These are phyloP conservation scores for Cercophora newfieldiana DNA, from an alignment of 495 filamentous ascomycete species.

Conservation along the genomic window DNA sequence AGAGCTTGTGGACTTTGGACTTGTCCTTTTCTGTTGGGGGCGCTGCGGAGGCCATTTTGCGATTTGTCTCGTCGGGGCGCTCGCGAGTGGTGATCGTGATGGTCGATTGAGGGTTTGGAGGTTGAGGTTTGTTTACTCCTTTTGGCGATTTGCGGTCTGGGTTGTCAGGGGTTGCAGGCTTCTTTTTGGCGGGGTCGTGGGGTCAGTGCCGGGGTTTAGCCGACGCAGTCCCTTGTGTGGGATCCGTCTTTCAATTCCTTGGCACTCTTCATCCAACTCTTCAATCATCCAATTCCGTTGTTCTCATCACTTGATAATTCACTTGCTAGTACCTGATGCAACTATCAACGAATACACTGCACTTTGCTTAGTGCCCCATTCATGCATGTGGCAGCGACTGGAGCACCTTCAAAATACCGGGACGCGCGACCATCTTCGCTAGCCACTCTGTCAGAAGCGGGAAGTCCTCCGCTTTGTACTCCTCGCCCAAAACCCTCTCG, in stretches of 20 bases:
- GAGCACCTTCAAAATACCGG: not conserved
- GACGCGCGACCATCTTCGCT: slow-evolving; percentile 24
- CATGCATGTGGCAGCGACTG: too few species aligned
- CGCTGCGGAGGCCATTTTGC: slow-evolving; percentile 24
- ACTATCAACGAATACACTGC: too few species aligned
- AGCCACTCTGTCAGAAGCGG: slow-evolving; percentile 41
- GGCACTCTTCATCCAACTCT: not conserved
- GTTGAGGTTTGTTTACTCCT: slow-evolving; percentile 23
- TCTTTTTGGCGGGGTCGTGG: slow-evolving; percentile 4
- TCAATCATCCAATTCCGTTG: not conserved
- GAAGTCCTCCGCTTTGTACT: slow-evolving; percentile 29
- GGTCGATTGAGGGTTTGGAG: not conserved
- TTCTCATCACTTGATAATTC: too few species aligned
- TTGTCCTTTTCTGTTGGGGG: slow-evolving; percentile 65
- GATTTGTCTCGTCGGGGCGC: not conserved
- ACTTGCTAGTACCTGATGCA: too few species aligned
- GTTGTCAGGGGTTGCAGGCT: slow-evolving; percentile 31
- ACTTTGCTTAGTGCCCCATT: too few species aligned
- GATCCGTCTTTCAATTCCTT: not conserved
- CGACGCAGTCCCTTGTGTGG: too few species aligned
- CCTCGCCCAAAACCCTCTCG: slow-evolving; percentile 19
- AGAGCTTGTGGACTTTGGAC: slow-evolving; percentile 90
- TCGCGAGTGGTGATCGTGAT: not conserved
- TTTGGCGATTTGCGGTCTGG: not conserved
- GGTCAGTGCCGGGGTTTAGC: slow-evolving; percentile 5